These are phyloP conservation scores for Candida namnaoensis DNA, from an alignment of 805 yeast species.

Conservation along the genomic window DNA sequence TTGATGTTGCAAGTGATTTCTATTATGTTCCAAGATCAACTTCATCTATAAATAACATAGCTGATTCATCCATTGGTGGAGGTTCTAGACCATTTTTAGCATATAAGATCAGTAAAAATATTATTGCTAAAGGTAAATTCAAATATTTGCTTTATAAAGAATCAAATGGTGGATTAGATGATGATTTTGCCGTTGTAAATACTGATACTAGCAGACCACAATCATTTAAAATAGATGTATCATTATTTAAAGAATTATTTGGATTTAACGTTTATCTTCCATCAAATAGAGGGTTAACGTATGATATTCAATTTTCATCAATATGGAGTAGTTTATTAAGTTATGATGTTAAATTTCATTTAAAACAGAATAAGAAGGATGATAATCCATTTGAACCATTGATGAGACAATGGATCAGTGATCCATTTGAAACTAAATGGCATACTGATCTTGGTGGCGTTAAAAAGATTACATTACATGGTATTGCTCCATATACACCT, in stretches of 20 bases:
- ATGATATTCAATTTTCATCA: slow-evolving; percentile 41
- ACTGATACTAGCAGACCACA: slow-evolving; percentile 16
- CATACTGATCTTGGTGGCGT: slow-evolving; percentile 40
- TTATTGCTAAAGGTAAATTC: slow-evolving; percentile 15
- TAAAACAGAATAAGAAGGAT: slow-evolving; percentile 1
- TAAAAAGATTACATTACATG: slow-evolving; percentile 41
- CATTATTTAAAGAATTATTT: slow-evolving; percentile 6
- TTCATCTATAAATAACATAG: slow-evolving; percentile 21
- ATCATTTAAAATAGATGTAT: slow-evolving; percentile 17
- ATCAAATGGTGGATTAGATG: slow-evolving; percentile 5
- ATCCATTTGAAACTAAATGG: slow-evolving; percentile 77
- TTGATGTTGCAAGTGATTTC: slow-evolving; percentile 29
- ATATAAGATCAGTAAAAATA: slow-evolving; percentile 29
- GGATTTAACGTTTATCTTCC: slow-evolving; percentile 28
- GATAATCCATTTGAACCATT: slow-evolving; percentile 43
- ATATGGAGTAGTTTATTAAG: slow-evolving; percentile 58
- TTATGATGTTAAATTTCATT: slow-evolving; percentile 27
- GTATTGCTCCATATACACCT: slow-evolving; percentile 66
- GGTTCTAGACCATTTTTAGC: slow-evolving; percentile 38
- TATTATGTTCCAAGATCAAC: slow-evolving; percentile 44
- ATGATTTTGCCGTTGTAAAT: slow-evolving; percentile 30
- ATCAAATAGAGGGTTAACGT: slow-evolving; percentile 31
- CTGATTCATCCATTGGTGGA: slow-evolving; percentile 53
- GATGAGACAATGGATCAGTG: slow-evolving; percentile 54
- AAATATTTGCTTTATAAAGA: slow-evolving; percentile 7